Evolutionary conservation across 495 filamentous ascomycete species (phyloP).

Genomic region (Rostrohypoxylon terebratum): DNA sequence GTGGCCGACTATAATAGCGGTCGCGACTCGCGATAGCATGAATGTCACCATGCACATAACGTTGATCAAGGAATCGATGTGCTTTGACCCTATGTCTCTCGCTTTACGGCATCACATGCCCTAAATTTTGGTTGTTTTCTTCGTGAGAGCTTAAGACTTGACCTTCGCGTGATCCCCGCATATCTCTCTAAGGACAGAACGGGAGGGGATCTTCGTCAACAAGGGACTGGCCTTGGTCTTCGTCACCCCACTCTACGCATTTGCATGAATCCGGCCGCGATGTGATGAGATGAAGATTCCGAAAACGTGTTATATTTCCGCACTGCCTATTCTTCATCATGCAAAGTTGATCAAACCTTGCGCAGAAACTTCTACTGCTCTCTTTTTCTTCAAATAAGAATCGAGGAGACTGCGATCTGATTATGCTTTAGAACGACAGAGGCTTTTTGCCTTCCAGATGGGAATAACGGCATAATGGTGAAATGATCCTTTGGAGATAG

Average conservation of each 20-base stretch:
- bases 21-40: constrained; percentile 8
- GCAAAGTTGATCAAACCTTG: constrained; percentile 13
- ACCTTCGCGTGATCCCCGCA: constrained; percentile 20
- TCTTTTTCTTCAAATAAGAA: constrained; percentile 3
- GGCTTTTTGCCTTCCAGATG: neutral
- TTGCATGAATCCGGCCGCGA: constrained; percentile 18
- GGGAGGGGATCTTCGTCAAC: constrained; percentile 17
- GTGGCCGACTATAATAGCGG: neutral
- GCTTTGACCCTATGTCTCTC: constrained; percentile 24
- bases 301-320: constrained; percentile 25
- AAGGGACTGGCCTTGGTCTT: constrained; percentile 8
- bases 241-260: constrained; percentile 21
- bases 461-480: constrained; percentile 6
- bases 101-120: constrained; percentile 20
- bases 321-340: constrained; percentile 4
- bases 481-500: neutral
- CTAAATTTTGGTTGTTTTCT: constrained; percentile 4
- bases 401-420: neutral
- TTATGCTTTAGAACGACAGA: constrained; percentile 6
- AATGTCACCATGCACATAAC: constrained; percentile 12
- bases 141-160: constrained; percentile 15
- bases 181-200: neutral
- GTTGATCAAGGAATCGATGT: constrained; percentile 13
- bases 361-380: neutral
- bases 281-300: constrained; percentile 26